Conservation (phyloP, 1,139 yeast genomes). For the Candida labiduridarum region DNA sequence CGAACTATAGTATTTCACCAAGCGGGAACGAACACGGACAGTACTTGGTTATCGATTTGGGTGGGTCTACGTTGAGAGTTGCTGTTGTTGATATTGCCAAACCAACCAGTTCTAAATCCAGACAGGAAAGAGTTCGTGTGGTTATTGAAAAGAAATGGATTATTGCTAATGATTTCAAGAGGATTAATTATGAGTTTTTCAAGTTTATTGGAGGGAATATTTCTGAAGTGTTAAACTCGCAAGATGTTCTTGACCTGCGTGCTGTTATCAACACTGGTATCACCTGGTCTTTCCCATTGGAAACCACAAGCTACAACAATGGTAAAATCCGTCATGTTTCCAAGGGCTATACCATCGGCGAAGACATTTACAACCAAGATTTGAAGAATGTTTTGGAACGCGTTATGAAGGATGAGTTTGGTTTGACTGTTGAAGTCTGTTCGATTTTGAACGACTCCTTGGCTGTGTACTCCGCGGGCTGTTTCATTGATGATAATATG, state of each 20-base stretch:
- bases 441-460: conserved; percentile 46
- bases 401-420: conserved; percentile 25
- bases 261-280: conserved; percentile 43
- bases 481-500: conserved; percentile 39
- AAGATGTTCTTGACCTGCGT: conserved; percentile 23
- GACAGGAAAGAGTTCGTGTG: conserved; percentile 23
- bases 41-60: conserved; percentile 53
- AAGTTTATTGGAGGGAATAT: conserved; percentile 40
- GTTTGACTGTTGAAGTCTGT: conserved; percentile 32
- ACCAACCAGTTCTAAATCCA: conserved; percentile 8
- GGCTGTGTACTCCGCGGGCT: conserved; percentile 51
- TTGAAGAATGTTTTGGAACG: conserved; percentile 44
- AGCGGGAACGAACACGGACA: conserved; percentile 47
- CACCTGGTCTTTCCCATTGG: conserved; percentile 63
- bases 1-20: conserved; percentile 45
- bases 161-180: conserved; percentile 40
- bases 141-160: conserved; percentile 44
- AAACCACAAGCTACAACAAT: conserved; percentile 43
- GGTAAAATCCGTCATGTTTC: conserved; percentile 51
- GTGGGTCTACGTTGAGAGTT: conserved; percentile 56
- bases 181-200: conserved; percentile 43
- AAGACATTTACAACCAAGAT: conserved; percentile 42
- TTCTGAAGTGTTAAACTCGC: conserved; percentile 30
- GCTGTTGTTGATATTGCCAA: conserved; percentile 44
- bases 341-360: conserved; percentile 51